phyloP scores from a whole-genome alignment of 768 basidiomycete genomes.

The Tremella yokohamensis region DNA sequence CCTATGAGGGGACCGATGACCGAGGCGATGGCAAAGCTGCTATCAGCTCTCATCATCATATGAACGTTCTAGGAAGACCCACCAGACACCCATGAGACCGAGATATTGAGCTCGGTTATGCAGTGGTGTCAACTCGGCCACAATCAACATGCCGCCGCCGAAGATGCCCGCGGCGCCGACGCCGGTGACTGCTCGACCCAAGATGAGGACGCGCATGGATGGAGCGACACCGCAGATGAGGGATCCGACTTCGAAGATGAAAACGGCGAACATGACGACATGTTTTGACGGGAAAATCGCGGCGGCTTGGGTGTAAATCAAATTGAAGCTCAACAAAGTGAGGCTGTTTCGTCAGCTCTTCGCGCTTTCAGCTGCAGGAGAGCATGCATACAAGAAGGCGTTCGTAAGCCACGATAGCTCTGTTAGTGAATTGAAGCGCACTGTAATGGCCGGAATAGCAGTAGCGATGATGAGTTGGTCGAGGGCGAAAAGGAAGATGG shows the following conservation, averaged over 20 bases:
- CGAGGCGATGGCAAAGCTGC: constrained; percentile 54
- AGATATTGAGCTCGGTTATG: constrained; percentile 42
- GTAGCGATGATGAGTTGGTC: constrained; percentile 53
- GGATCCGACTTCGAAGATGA: constrained; percentile 56
- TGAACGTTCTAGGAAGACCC: constrained; percentile 7
- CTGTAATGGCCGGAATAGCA: constrained; percentile 47
- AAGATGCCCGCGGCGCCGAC: constrained; percentile 55
- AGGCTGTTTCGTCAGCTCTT: constrained; percentile 27
- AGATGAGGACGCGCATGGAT: constrained; percentile 43
- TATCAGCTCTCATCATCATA: not conserved
- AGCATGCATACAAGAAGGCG: constrained; percentile 38
- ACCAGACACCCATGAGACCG: constrained; percentile 47
- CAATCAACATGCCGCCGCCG: constrained; percentile 35
- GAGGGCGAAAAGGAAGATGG: constrained; percentile 42
- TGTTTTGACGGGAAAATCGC: constrained; percentile 49
- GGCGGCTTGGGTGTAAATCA: constrained; percentile 45
- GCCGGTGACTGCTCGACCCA: constrained; percentile 56
- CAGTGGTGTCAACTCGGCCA: constrained; percentile 43
- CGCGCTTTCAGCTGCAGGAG: not conserved
- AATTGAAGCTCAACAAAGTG: constrained; percentile 47
- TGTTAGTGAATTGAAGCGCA: constrained; percentile 41
- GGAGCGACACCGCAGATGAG: constrained; percentile 54
- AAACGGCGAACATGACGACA: constrained; percentile 44
- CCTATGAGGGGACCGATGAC: constrained; percentile 57
- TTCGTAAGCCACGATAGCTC: constrained; percentile 47